Base-by-base conservation (phyloP, 345 rosid genomes). In the Alliaria petiolata region DNA sequence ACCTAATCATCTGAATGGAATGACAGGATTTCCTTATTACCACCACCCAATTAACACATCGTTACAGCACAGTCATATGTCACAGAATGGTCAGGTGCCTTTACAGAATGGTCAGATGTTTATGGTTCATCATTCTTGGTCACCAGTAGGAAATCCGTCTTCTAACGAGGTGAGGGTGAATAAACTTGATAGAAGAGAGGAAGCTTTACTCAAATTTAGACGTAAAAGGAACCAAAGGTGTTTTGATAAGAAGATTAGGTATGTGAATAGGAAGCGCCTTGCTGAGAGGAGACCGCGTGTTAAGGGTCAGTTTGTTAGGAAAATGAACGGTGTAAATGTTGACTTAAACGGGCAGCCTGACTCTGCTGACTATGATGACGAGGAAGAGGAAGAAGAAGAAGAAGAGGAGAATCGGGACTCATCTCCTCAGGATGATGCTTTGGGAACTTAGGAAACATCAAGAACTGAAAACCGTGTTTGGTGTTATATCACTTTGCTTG, bases 261-360 rank as follows among this genome's bases (percentile, higher is more conserved):
- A 95, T 77, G 95, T 83, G 69, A 95, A 91, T 76, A 69, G 99
- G 51, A 95, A 95, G 79, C 81, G 67, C 62, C 97, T 95, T 44
- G 99, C 99, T 30, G 99, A 95, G 82, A 82, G 95, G 82, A 88
- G 99, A 83, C 99, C 99, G 8, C 97, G 99, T 13, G 93, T 91
- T 62, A 84, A 90, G 71, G 99, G 99, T 50, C 99, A 95, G 82
- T 95, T 95, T 85, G 97, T 88, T 57, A 86, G 96, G 86, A 91
- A 89, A 81, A 71, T 84, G 72, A 91, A 89, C 60, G 93, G 97
- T 45, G 85, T 88, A 34, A 81, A 76, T 71, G 89, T 95, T 68
- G 97, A 95, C 75, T 85, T 95, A 44, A 91, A 88, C 39, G 97
- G 97, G 44, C 90, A 87, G 56, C 95, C 92, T 62, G 84, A 82